Evolutionary conservation across 2,329 filamentous ascomycete species (phyloP).

Genomic region (Sporothrix humicola): DNA sequence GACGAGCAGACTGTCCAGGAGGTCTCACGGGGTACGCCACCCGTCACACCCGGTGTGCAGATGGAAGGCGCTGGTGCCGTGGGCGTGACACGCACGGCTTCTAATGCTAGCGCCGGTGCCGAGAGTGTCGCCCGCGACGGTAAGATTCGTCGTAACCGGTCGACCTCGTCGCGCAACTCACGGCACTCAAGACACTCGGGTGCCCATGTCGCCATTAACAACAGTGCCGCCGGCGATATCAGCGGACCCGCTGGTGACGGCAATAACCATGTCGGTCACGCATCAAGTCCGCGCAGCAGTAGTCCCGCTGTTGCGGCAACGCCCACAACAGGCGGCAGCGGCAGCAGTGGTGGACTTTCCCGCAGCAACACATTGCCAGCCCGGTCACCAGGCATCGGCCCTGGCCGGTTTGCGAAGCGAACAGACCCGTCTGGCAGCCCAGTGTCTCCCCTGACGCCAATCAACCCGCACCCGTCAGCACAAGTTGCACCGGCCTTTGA

Average conservation of each 20-base stretch:
- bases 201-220: constrained; percentile 55
- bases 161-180: constrained; percentile 88
- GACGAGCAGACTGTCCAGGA: constrained; percentile 75
- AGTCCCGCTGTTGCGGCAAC: constrained; percentile 62
- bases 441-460: constrained; percentile 45
- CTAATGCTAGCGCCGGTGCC: constrained; percentile 85
- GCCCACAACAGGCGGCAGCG: constrained; percentile 48
- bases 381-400: constrained; percentile 74
- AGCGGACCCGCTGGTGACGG: constrained; percentile 20
- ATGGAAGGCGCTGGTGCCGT: constrained; percentile 56
- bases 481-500: constrained; percentile 53
- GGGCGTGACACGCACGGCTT: constrained; percentile 74
- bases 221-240: neutral
- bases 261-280: constrained; percentile 54
- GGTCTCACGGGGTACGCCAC: constrained; percentile 71
- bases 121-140: constrained; percentile 85
- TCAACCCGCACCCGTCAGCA: constrained; percentile 53
- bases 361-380: constrained; percentile 92
- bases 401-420: constrained; percentile 65
- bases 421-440: constrained; percentile 44
- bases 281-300: constrained; percentile 71
- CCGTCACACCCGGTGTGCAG: constrained; percentile 50
- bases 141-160: constrained; percentile 83
- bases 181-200: constrained; percentile 75
- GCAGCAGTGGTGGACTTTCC: constrained; percentile 52